Conservation (phyloP, 2,329 filamentous ascomycete genomes). For the Colletotrichum tanaceti region DNA sequence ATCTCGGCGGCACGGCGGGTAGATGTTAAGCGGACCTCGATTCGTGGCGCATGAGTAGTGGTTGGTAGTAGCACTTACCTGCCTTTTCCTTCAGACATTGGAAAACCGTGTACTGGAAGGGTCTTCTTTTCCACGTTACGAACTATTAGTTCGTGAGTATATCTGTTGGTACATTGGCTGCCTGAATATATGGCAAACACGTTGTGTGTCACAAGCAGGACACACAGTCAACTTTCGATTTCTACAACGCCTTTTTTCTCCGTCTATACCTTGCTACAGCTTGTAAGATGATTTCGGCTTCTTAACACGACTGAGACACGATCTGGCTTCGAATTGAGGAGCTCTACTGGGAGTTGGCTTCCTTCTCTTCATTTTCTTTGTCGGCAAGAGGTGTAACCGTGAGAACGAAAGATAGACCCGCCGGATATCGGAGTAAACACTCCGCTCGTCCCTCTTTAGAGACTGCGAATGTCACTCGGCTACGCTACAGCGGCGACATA, state of each 20-base stretch:
- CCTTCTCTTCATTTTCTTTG: neutral
- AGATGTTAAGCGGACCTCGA: constrained; percentile 20
- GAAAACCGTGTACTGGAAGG: neutral
- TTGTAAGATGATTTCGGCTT: neutral
- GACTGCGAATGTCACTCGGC: neutral
- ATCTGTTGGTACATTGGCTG: neutral
- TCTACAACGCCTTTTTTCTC: neutral
- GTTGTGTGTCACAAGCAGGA: neutral
- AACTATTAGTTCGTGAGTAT: neutral
- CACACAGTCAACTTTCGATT: neutral
- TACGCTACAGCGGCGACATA: neutral
- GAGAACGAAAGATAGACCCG: neutral
- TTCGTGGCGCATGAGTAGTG: neutral
- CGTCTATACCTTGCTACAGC: neutral
- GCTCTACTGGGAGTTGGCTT: neutral
- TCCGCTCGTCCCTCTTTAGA: neutral
- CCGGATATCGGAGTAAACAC: neutral
- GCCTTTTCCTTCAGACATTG: neutral
- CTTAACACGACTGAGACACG: neutral
- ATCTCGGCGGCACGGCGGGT: neutral
- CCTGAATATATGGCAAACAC: neutral
- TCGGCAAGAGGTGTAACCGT: neutral
- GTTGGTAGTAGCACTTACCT: neutral
- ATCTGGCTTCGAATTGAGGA: too few species aligned
- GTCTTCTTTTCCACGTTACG: neutral